phyloP scores from a whole-genome alignment of 106 monocot species.

The Phalaenopsis equestris region DNA sequence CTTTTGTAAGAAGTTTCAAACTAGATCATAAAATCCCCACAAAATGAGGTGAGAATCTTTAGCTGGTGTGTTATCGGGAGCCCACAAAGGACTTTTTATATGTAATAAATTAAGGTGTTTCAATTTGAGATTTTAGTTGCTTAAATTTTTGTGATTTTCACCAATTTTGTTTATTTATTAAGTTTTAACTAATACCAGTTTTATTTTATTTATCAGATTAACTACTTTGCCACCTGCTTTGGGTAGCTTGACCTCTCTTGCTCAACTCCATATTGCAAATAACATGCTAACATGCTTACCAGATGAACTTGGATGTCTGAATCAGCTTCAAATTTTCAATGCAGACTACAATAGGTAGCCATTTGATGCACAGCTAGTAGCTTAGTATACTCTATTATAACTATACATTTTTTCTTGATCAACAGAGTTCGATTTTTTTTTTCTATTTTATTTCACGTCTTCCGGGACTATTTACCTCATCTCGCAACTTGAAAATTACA shows the following conservation, averaged over 20 bases:
- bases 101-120: background rate
- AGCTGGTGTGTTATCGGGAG: too few species aligned
- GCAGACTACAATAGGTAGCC: constrained; percentile 60
- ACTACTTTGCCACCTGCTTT: constrained; percentile 55
- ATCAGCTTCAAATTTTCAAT: constrained; percentile 65
- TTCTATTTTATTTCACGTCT: background rate
- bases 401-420: background rate
- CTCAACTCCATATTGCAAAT: constrained; percentile 59
- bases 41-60: too few species aligned
- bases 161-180: background rate
- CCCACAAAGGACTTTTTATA: background rate
- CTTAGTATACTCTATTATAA: background rate
- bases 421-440: background rate
- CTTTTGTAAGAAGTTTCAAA: too few species aligned
- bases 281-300: constrained; percentile 75
- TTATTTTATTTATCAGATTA: constrained; percentile 35
- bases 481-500: background rate
- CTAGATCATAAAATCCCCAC: too few species aligned
- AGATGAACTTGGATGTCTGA: constrained; percentile 54
- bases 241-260: constrained; percentile 54
- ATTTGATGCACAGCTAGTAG: background rate
- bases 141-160: background rate
- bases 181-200: background rate
- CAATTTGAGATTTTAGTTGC: background rate
- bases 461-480: background rate